Evolutionary conservation across 1,284 basidiomycete genomes (phyloP).

Genomic region (Xanthoconium separans): DNA sequence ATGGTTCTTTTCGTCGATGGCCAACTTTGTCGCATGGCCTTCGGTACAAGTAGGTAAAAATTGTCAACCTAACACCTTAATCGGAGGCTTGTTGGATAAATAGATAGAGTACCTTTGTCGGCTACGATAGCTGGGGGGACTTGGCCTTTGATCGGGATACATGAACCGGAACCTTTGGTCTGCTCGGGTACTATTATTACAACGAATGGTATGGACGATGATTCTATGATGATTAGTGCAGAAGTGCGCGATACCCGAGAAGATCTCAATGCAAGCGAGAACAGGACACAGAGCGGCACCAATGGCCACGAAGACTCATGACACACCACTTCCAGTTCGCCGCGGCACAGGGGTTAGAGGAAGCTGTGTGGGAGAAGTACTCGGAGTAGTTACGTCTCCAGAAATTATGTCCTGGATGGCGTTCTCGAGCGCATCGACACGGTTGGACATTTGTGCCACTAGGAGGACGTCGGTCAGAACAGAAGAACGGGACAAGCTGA

Average conservation of each 20-base stretch:
- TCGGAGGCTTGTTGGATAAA: constrained; percentile 6
- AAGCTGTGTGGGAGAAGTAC: constrained; percentile 49
- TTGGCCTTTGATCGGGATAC: background rate
- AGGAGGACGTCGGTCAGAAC: constrained; percentile 10
- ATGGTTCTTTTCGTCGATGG: constrained; percentile 11
- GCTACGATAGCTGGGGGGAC: background rate
- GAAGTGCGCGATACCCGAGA: constrained; percentile 7
- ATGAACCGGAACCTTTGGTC: background rate
- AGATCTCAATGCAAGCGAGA: constrained; percentile 17
- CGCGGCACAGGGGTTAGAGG: constrained; percentile 30
- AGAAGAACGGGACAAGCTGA: background rate
- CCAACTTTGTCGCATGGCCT: constrained; percentile 5
- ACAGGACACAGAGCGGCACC: constrained; percentile 4
- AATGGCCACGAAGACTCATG: constrained; percentile 15
- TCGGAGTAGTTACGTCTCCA: constrained; percentile 49
- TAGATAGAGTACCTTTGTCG: background rate
- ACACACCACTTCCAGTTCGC: constrained; percentile 39
- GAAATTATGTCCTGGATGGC: constrained; percentile 85
- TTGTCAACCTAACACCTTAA: constrained; percentile 6
- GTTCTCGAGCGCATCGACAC: constrained; percentile 78
- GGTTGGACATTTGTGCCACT: constrained; percentile 83
- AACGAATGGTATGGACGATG: constrained; percentile 8
- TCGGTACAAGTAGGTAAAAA: constrained; percentile 1
- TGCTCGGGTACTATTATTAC: constrained; percentile 12
- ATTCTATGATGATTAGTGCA: constrained; percentile 21